These are phyloP conservation scores for Sporobolomyces pararoseus DNA, from an alignment of 768 basidiomycete species.

Conservation along the genomic window DNA sequence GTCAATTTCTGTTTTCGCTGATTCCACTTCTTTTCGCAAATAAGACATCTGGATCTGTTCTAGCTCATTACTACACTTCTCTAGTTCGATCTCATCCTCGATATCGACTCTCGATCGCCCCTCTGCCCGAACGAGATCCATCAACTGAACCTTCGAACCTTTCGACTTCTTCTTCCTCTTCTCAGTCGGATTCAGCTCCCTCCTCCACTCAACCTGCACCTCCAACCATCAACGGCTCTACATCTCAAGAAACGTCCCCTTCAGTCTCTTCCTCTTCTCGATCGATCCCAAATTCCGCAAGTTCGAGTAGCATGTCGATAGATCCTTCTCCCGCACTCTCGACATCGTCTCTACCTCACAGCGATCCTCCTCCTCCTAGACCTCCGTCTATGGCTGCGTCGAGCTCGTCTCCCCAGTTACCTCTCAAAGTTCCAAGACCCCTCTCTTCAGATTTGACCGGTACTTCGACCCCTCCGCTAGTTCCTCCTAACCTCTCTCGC, in stretches of 20 bases:
- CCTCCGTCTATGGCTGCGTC: not conserved
- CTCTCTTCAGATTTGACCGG: not conserved
- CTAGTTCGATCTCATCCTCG: conserved; percentile 40
- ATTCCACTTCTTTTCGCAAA: not conserved
- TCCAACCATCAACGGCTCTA: not conserved
- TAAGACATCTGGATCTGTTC: conserved; percentile 39
- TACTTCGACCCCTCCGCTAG: conserved; percentile 2
- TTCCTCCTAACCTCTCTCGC: conserved; percentile 6
- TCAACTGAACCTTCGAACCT: not conserved
- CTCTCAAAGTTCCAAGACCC: not conserved
- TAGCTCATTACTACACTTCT: conserved; percentile 44
- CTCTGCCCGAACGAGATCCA: conserved; percentile 14
- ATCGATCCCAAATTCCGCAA: not conserved
- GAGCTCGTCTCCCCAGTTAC: not conserved
- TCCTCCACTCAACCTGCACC: too few relatives aligned
- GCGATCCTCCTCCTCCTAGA: not conserved
- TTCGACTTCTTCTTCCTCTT: not conserved
- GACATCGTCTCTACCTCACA: not conserved
- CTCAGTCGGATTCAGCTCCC: not conserved
- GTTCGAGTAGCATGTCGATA: conserved; percentile 15
- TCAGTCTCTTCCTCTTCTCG: not conserved
- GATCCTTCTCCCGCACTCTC: conserved; percentile 9
- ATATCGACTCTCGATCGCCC: conserved; percentile 27
- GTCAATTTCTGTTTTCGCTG: not conserved
- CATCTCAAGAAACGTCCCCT: not conserved